Evolutionary conservation across 1,139 yeast genomes (phyloP), one percentile per base, ranked within the genome.

Genomic region (Nakaseomyces kungkrabaensis): DNA sequence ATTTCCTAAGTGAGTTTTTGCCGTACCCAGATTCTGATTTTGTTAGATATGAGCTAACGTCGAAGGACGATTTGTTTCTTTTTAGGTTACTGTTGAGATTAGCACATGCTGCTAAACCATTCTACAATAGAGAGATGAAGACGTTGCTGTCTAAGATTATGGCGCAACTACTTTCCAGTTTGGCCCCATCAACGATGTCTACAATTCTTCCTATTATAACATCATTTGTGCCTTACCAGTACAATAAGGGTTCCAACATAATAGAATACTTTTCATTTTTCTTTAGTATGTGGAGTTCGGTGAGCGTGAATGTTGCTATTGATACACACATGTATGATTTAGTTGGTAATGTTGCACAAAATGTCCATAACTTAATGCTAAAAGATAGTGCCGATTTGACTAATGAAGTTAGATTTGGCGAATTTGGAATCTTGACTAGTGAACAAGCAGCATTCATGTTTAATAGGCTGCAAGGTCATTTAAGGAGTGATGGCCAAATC

Each of bases 241-340:
- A 66, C 49, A 56, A 55, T 29, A 54, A 59, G 4, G 52, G 56
- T 1, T 51, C 56, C 3, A 64, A 63, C 29, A 61, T 67, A 4
- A 53, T 65, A 6, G 68, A 78, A 54, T 82, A 81, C 57, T 61
- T 82, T 13, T 80, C 90, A 0, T 70, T 89, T 1, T 65, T 87
- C 17, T 87, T 86, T 59, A 81, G 85, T 57, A 68, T 87, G 50
- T 89, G 97, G 96, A 63, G 75, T 4, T 76, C 82, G 38, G 72
- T 81, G 11, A 73, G 77, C 45, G 75, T 79, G 44, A 75, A 79
- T 11, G 72, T 79, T 3, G 77, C 78, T 10, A 76, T 82, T 47
- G 95, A 87, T 56, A 73, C 81, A 22, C 85, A 82, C 58, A 62
- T 87, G 50, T 74, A 89, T 11, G 79, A 84, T 13, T 69, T 87